Conservation (phyloP, 768 basidiomycete species). For the Hysterangium stoloniferum region DNA sequence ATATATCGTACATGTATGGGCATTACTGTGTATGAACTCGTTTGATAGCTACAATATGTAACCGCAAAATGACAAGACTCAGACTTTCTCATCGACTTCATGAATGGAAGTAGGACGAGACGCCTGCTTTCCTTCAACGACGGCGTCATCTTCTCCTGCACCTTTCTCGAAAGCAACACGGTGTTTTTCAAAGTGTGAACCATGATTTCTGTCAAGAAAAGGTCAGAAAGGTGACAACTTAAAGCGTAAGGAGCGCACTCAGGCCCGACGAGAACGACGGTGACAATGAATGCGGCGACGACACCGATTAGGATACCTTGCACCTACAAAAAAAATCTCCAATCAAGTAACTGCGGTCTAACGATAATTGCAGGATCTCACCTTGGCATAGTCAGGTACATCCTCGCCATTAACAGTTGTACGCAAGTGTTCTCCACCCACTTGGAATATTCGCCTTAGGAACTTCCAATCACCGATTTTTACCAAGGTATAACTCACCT, state of each 20-base stretch:
- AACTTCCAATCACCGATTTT: no score
- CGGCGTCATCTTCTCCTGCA: constrained; percentile 43
- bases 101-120: no score
- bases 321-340: constrained; percentile 11
- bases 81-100: no score
- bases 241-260: constrained; percentile 47
- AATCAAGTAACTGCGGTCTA: background rate
- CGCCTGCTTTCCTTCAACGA: constrained; percentile 23
- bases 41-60: no score
- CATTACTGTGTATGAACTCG: no score
- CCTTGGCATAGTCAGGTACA: constrained; percentile 63
- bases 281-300: constrained; percentile 67
- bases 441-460: no score
- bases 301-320: constrained; percentile 85
- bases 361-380: constrained; percentile 22
- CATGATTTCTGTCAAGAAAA: constrained; percentile 59
- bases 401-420: constrained; percentile 35
- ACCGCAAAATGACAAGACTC: no score
- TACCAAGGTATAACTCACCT: no score
- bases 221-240: background rate
- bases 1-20: no score
- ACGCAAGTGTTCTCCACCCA: constrained; percentile 51
- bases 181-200: constrained; percentile 77
- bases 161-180: constrained; percentile 76
- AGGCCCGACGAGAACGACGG: constrained; percentile 73